phyloP scores from a whole-genome alignment of 225 moss, liverwort and hornwort species.

The Polytrichum formosum region DNA sequence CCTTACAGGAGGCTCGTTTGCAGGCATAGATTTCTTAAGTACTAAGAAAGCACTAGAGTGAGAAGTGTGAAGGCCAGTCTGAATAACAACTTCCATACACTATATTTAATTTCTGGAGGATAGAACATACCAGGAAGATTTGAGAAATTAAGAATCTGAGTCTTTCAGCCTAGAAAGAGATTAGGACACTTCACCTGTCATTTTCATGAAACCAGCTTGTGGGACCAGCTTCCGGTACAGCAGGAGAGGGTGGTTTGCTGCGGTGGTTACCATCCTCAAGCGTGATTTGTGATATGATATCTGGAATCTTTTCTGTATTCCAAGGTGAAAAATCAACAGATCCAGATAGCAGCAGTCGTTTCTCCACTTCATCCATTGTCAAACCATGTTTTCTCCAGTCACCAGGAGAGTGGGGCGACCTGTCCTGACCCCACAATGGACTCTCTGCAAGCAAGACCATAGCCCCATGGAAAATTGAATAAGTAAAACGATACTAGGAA shows the following conservation, averaged over 20 bases:
- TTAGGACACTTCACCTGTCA: conserved; percentile 22
- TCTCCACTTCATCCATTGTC: conserved; percentile 54
- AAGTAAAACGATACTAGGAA: too few species aligned
- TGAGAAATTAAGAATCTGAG: too few species aligned
- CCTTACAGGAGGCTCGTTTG: too few species aligned
- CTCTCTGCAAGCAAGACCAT: conserved; percentile 25
- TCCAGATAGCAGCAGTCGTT: conserved; percentile 65
- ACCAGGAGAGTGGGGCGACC: conserved; percentile 52
- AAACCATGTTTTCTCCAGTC: conserved; percentile 57
- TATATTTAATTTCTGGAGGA: too few species aligned
- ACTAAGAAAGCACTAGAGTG: too few species aligned
- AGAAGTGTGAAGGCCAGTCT: too few species aligned
- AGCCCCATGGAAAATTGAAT: too few species aligned
- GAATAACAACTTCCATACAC: too few species aligned
- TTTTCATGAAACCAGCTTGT: conserved; percentile 23
- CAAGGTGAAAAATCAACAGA: conserved; percentile 90
- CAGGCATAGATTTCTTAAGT: too few species aligned
- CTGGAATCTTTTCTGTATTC: conserved; percentile 76
- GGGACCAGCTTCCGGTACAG: conserved; percentile 21
- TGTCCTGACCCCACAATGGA: conserved; percentile 38
- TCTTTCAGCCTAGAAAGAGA: too few species aligned
- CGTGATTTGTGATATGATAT: conserved; percentile 33
- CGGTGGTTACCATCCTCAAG: conserved; percentile 15
- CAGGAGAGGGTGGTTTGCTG: conserved; percentile 29
- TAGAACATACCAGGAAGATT: too few species aligned